Conservation (phyloP, 495 filamentous ascomycete genomes). For the Lentithecium fluviatile region DNA sequence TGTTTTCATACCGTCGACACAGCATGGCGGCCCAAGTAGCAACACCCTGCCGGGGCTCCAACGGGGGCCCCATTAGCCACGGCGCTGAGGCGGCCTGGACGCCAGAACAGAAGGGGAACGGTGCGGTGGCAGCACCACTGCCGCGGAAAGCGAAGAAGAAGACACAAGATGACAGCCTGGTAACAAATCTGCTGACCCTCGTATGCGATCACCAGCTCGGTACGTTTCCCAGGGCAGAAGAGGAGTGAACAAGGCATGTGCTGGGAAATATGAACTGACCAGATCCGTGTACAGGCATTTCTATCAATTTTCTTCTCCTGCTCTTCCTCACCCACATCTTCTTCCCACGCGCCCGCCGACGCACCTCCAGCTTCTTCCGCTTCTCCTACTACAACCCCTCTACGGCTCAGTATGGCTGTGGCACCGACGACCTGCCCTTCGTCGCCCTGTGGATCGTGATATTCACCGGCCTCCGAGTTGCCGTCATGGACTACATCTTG, state of each 20-base stretch:
- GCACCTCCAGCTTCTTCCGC: conserved; percentile 80
- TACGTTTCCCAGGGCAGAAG: conserved; percentile 2
- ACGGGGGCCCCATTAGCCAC: not conserved
- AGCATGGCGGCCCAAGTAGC: no score
- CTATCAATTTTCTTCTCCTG: conserved; percentile 73
- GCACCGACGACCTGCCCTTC: conserved; percentile 75
- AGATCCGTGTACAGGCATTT: conserved; percentile 57
- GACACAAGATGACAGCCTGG: conserved; percentile 31
- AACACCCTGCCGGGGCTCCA: no score
- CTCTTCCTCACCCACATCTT: conserved; percentile 73
- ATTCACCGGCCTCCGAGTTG: conserved; percentile 83
- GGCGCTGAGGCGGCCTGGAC: not conserved
- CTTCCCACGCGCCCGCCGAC: conserved; percentile 73
- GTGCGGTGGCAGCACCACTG: not conserved
- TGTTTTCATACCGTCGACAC: no score
- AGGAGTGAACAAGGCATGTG: no score
- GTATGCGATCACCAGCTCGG: conserved; percentile 41
- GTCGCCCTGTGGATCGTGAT: conserved; percentile 76
- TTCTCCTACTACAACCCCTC: conserved; percentile 75
- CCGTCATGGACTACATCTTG: conserved; percentile 80
- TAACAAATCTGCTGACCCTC: conserved; percentile 27
- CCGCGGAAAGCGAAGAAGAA: conserved; percentile 10
- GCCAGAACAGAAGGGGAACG: not conserved
- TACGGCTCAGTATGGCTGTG: conserved; percentile 67
- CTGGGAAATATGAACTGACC: not conserved